phyloP scores from a whole-genome alignment of 306 rosid species.

The Geum urbanum region DNA sequence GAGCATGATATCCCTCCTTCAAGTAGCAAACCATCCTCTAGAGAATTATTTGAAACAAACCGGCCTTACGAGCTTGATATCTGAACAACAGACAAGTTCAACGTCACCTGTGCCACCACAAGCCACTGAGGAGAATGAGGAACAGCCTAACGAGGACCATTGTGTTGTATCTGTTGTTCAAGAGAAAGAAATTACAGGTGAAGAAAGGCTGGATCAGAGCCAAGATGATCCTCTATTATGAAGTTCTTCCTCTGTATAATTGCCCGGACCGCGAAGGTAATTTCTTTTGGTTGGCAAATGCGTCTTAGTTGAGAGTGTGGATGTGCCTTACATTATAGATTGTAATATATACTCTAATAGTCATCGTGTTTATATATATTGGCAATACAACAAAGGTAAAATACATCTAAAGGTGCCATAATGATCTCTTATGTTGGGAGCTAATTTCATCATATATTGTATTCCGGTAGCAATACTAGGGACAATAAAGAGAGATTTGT shows the following conservation, averaged over 20 bases:
- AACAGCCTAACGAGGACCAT: slow-evolving; percentile 47
- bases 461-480: background rate
- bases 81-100: slow-evolving; percentile 68
- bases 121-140: slow-evolving; percentile 60
- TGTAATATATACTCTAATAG: slow-evolving; percentile 8
- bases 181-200: slow-evolving; percentile 56
- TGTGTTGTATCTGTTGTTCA: slow-evolving; percentile 40
- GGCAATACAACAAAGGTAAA: slow-evolving; percentile 6
- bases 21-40: slow-evolving; percentile 79
- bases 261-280: slow-evolving; percentile 9
- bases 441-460: background rate
- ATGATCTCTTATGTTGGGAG: background rate
- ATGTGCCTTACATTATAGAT: background rate
- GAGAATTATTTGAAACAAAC: slow-evolving; percentile 78
- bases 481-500: too few species aligned
- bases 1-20: slow-evolving; percentile 80
- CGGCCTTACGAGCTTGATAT: slow-evolving; percentile 74
- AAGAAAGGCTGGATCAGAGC: slow-evolving; percentile 54
- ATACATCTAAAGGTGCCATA: background rate
- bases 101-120: slow-evolving; percentile 51
- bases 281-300: slow-evolving; percentile 14
- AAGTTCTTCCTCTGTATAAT: slow-evolving; percentile 27
- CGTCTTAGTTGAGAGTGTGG: slow-evolving; percentile 4
- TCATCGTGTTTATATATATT: background rate
- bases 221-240: slow-evolving; percentile 45